phyloP scores from a whole-genome alignment of 2,329 filamentous ascomycete genomes.

The Sporothrix euskadiensis region DNA sequence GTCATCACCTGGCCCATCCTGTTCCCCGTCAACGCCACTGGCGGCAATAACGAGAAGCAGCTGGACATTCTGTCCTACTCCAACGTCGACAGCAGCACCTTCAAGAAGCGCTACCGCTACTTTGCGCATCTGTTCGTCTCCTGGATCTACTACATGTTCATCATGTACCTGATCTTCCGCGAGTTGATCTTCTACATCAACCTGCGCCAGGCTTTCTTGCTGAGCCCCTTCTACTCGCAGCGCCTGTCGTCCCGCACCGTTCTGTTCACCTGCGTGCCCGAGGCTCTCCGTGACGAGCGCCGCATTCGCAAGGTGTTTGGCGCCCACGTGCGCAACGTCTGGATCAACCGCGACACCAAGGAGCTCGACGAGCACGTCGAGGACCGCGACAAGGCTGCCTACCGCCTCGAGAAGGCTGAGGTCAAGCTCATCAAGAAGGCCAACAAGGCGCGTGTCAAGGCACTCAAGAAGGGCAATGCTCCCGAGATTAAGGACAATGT shows the following conservation, averaged over 20 bases:
- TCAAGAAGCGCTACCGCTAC: slow-evolving; percentile 61
- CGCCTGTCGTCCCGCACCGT: slow-evolving; percentile 91
- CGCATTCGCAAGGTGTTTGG: slow-evolving; percentile 80
- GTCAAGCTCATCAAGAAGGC: slow-evolving; percentile 79
- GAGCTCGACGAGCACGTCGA: slow-evolving; percentile 79
- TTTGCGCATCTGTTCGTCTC: slow-evolving; percentile 80
- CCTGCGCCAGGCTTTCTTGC: slow-evolving; percentile 85
- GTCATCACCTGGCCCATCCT: slow-evolving; percentile 84
- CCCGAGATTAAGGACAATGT: slow-evolving; percentile 37
- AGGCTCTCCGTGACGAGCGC: slow-evolving; percentile 73
- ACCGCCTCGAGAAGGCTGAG: slow-evolving; percentile 83
- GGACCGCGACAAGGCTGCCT: slow-evolving; percentile 75
- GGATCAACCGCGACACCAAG: slow-evolving; percentile 76
- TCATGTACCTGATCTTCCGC: slow-evolving; percentile 85
- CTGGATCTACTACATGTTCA: slow-evolving; percentile 82
- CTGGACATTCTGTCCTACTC: slow-evolving; percentile 78
- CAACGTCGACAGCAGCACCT: slow-evolving; percentile 62
- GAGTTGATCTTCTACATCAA: slow-evolving; percentile 95
- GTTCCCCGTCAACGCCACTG: slow-evolving; percentile 83
- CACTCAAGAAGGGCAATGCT: slow-evolving; percentile 57
- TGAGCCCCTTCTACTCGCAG: slow-evolving; percentile 78
- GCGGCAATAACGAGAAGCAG: slow-evolving; percentile 63
- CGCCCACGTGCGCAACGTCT: slow-evolving; percentile 76
- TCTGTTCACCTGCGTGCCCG: slow-evolving; percentile 81
- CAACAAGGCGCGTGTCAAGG: slow-evolving; percentile 70